Conservation (phyloP, 2,329 filamentous ascomycete species). For the Colletotrichum endophyticum region DNA sequence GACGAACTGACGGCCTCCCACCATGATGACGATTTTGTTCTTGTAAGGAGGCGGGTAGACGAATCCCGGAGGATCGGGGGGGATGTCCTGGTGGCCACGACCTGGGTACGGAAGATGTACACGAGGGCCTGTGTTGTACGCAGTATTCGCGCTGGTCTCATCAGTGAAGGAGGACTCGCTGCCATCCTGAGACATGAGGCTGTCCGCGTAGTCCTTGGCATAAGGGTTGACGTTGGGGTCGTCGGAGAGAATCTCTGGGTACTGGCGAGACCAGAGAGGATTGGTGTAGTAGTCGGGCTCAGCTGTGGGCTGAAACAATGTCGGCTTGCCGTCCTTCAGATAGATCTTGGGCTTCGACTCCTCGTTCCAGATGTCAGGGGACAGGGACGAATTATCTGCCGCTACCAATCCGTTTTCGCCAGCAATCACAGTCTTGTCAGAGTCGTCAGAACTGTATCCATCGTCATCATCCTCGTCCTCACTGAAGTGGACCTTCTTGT, state of each 20-base stretch:
- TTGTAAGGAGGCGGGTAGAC: neutral
- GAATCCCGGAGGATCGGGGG: neutral
- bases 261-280: constrained; percentile 17
- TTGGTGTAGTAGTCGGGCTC: constrained; percentile 3
- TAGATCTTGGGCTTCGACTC: constrained; percentile 12
- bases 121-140: neutral
- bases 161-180: neutral
- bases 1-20: constrained; percentile 22
- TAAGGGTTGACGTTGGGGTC: neutral
- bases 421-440: neutral
- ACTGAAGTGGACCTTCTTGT: constrained; percentile 12
- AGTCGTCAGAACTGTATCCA: neutral
- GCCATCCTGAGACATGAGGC: neutral
- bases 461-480: neutral
- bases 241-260: constrained; percentile 12
- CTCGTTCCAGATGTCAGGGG: constrained; percentile 7
- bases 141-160: neutral
- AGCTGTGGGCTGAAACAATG: constrained; percentile 1
- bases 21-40: constrained; percentile 12
- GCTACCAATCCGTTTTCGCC: neutral
- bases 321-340: constrained; percentile 12
- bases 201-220: neutral
- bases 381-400: neutral
- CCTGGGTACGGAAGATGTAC: neutral
- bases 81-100: neutral